Evolutionary conservation across 768 basidiomycete species (phyloP).

Genomic region (Pholiota conissans): DNA sequence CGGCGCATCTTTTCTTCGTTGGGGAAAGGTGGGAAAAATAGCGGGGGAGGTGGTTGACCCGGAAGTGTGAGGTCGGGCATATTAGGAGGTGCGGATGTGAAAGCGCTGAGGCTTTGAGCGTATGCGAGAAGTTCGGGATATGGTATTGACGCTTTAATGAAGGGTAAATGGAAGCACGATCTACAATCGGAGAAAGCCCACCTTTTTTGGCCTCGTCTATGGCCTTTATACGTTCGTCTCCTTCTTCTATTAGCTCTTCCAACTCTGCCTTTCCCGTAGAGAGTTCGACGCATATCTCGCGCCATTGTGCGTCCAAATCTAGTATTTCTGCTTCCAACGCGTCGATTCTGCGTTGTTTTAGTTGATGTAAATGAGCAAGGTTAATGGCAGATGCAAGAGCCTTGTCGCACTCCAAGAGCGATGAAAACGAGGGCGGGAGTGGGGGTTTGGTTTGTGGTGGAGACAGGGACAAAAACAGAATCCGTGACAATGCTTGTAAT

Average conservation of each 20-base stretch:
- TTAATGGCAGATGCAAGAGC: constrained; percentile 66
- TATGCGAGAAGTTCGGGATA: constrained; percentile 84
- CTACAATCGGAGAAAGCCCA: constrained; percentile 26
- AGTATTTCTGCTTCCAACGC: constrained; percentile 69
- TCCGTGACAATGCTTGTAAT: constrained; percentile 62
- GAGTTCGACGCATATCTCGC: constrained; percentile 63
- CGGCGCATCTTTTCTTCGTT: constrained; percentile 91
- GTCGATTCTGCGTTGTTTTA: constrained; percentile 75
- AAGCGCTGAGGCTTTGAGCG: constrained; percentile 81
- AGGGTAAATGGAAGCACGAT: neutral
- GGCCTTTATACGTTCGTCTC: constrained; percentile 68
- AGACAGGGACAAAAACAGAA: constrained; percentile 72
- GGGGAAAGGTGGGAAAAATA: constrained; percentile 90
- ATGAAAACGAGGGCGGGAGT: constrained; percentile 55
- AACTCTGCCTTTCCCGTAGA: constrained; percentile 68
- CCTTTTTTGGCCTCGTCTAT: constrained; percentile 75
- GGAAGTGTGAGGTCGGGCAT: constrained; percentile 74
- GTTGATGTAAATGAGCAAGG: constrained; percentile 69
- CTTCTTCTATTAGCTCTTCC: constrained; percentile 70
- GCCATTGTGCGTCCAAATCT: constrained; percentile 65
- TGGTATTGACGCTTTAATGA: constrained; percentile 63
- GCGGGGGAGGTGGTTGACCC: constrained; percentile 71
- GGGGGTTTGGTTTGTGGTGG: constrained; percentile 64
- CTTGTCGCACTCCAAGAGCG: constrained; percentile 64
- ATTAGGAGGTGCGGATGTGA: constrained; percentile 87